Base-by-base conservation (phyloP, 2,329 filamentous ascomycete species). In the Leptoxyphium fumago region DNA sequence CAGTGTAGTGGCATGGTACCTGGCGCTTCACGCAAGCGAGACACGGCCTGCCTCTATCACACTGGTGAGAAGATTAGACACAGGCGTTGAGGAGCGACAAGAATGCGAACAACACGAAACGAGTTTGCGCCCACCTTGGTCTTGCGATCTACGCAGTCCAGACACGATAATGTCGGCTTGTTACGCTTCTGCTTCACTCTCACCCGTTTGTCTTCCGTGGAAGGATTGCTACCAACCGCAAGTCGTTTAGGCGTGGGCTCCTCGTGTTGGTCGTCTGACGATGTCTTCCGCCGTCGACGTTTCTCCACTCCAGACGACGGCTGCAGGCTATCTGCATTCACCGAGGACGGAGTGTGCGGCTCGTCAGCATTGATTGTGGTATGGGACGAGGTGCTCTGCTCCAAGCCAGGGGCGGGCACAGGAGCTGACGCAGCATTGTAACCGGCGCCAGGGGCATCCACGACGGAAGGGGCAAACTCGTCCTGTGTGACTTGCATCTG, bases 101-200 rank as follows among this genome's bases (percentile, higher is more conserved):
- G 4, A 34, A 38, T 14, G 11, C n/a, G 14, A 17, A 45, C 14
- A 21, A 29, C 52, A 28, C 32, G 30, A 11, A 44, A 72, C 51
- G 59, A 81, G 81, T 71, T 85, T 5, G 15, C 32, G 32, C 32
- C 32, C 15, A 36, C 32, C 32, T 36, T 88, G 18, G 83, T 88
- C 65, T 88, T 88, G 52, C 83, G 71, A 64, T 86, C 82, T 17
- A 88, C 84, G 57, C 84, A 89, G 59, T 86, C 82, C 48, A 79
- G 74, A 55, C 84, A 88, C 41, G 80, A 85, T 49, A 88, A 59
- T 1, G 83, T 88, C 2, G 84, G 84, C 61, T 89, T 89, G 64
- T 89, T 89, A 40, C 84, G 76, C 67, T 83, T 87, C 65, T 88
- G 83, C 64, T 82, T 85, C 2, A 56, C 52, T 38, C 58, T 60